phyloP scores from a whole-genome alignment of 2,329 filamentous ascomycete genomes.

The Cercospora sesami region DNA sequence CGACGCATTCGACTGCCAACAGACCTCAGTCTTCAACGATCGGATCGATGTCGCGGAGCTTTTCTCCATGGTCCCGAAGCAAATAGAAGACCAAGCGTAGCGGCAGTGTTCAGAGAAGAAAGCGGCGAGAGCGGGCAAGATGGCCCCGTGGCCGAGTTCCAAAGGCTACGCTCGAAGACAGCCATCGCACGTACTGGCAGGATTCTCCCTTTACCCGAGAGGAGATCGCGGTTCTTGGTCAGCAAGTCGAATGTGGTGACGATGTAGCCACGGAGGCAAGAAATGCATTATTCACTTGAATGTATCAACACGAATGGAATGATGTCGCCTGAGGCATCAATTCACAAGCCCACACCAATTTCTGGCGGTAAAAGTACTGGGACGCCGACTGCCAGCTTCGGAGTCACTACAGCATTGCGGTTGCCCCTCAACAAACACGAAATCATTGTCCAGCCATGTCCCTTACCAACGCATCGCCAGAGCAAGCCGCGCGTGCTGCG shows the following conservation, averaged over 20 bases:
- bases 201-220: neutral
- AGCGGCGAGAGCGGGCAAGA: neutral
- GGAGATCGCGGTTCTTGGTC: neutral
- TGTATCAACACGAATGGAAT: neutral
- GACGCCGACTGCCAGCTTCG: neutral
- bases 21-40: neutral
- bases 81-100: neutral
- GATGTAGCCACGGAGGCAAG: neutral
- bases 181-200: neutral
- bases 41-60: neutral
- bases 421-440: neutral
- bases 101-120: neutral
- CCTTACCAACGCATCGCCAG: conserved; percentile 78
- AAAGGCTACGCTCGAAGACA: neutral
- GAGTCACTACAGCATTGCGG: neutral
- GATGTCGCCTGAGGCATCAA: neutral
- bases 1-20: neutral
- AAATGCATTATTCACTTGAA: neutral
- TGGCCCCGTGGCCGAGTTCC: neutral
- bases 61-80: neutral
- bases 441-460: conserved; percentile 62
- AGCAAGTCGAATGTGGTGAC: neutral
- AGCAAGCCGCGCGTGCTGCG: conserved; percentile 73
- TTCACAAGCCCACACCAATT: neutral
- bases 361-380: neutral